These are phyloP conservation scores for Staphylotrichum tortipilum DNA, from an alignment of 495 filamentous ascomycete genomes.

Conservation along the genomic window DNA sequence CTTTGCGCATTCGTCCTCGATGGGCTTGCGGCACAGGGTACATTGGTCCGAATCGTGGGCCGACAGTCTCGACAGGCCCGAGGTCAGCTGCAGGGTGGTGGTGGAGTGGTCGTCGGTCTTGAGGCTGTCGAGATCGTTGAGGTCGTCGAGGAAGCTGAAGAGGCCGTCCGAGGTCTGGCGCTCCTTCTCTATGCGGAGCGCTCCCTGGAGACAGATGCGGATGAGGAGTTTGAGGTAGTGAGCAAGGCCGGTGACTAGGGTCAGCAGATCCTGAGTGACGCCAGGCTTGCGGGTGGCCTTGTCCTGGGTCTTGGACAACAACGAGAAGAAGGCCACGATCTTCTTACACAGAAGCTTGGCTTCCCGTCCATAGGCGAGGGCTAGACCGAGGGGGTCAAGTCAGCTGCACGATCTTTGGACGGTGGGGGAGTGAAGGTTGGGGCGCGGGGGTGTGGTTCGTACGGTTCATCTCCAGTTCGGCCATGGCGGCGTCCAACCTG, in stretches of 20 bases:
- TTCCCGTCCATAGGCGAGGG: conserved; percentile 84
- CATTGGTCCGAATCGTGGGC: conserved; percentile 78
- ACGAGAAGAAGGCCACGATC: conserved; percentile 93
- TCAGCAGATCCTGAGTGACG: conserved; percentile 92
- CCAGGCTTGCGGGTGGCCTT: conserved; percentile 79
- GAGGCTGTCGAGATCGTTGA: conserved; percentile 63
- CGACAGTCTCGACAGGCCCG: conserved; percentile 64
- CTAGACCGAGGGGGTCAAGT: conserved; percentile 37
- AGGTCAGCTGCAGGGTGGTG: conserved; percentile 60
- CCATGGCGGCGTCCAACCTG: conserved; percentile 65
- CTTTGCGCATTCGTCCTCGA: conserved; percentile 85
- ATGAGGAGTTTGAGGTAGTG: conserved; percentile 98
- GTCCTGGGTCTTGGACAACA: conserved; percentile 89
- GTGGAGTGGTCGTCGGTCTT: conserved; percentile 52
- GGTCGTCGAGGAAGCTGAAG: conserved; percentile 68
- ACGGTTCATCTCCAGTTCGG: conserved; percentile 66
- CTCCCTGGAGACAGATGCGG: conserved; percentile 88
- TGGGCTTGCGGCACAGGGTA: conserved; percentile 66
- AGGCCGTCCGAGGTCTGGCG: conserved; percentile 64
- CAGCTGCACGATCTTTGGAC: neutral
- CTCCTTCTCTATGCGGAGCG: conserved; percentile 84
- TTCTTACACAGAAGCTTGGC: conserved; percentile 98
- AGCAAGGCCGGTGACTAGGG: conserved; percentile 89
- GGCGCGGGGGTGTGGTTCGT: too few relatives aligned
- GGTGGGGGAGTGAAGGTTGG: too few relatives aligned